A percentile compares a stretch with the other conserved stretches of the same genome.
Evolutionary conservation across 2,329 filamentous ascomycete species (phyloP).

Genomic region (Fusarium albosuccineum): DNA sequence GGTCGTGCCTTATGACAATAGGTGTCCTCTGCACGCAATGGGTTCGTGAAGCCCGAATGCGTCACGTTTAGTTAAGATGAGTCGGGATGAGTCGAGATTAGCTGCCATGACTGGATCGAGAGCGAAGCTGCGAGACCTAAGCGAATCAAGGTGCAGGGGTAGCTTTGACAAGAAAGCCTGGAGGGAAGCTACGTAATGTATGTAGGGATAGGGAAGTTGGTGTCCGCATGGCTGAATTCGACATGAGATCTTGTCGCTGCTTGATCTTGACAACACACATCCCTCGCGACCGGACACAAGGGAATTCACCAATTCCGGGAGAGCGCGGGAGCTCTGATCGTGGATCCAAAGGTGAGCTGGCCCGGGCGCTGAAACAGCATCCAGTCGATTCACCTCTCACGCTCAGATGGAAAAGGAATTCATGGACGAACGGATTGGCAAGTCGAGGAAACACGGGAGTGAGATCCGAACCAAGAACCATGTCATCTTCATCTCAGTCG

Average conservation of each 20-base stretch:
- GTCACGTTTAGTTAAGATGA: neutral
- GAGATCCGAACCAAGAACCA: conserved; percentile 3
- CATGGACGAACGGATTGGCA: conserved; percentile 16
- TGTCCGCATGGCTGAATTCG: neutral
- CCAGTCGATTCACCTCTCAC: neutral
- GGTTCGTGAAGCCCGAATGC: neutral
- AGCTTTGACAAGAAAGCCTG: neutral
- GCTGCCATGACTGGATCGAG: neutral
- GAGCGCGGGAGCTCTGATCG: neutral
- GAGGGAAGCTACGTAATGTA: neutral
- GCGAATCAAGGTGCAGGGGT: neutral
- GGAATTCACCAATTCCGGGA: neutral
- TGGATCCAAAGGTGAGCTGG: neutral
- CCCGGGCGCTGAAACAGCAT: neutral
- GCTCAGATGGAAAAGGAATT: neutral
- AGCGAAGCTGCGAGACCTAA: neutral
- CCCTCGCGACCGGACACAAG: conserved; percentile 3
- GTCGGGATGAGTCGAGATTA: neutral
- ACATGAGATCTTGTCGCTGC: neutral
- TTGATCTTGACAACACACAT: conserved; percentile 1
- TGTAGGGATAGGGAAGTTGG: neutral
- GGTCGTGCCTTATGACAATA: neutral
- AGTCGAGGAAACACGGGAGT: neutral
- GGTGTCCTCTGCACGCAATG: neutral
- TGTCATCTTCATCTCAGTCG: neutral